Evolutionary conservation across 1,284 basidiomycete genomes (phyloP), one percentile per base, ranked within the genome.

Genomic region (Spongispora temasekensis): DNA sequence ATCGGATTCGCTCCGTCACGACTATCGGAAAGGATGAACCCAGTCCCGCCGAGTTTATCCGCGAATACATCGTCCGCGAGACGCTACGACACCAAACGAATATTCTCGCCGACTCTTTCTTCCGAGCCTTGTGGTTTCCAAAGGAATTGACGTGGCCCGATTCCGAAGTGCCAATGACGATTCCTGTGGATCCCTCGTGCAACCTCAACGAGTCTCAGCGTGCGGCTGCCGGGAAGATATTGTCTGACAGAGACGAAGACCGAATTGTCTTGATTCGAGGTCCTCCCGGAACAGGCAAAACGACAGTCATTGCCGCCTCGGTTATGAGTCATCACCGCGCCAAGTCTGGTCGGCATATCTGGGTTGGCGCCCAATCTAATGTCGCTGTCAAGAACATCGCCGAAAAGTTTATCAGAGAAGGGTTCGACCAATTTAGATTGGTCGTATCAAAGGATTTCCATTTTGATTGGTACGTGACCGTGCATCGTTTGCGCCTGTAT

Each of bases 321-420:
- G 87, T 89, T 6, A 70, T 76, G 2, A 78, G 75, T 53, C 65
- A 77, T 21, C 65, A 76, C 52, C 55, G 66, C 21, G 68, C 65
- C 58, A 30, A 32, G 2, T 61, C 57, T 23, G 7, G 12, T 12
- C 72, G 67, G 2, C 57, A 64, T 17, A 82, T 90, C 10, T 93
- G 89, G 88, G 79, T 93, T 9, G 76, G 88, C 57, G 89, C 90
- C 6, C 87, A 93, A 56, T 87, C 81, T 0, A 86, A 86, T 66
- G 80, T 86, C 42, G 85, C 81, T 5, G 82, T 84, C 12, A 83
- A 82, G 66, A 84, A 84, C 58, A 81, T 84, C 27, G 83, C 82
- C 1, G 79, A 82, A 62, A 83, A 79, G 55, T 71, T 84, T 12
- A 56, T 69, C 28, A 72, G 74, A 17, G 62, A 70, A 37, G 68